Base-by-base conservation (phyloP, 176 grass and related monocot genomes). In the Poa annua region DNA sequence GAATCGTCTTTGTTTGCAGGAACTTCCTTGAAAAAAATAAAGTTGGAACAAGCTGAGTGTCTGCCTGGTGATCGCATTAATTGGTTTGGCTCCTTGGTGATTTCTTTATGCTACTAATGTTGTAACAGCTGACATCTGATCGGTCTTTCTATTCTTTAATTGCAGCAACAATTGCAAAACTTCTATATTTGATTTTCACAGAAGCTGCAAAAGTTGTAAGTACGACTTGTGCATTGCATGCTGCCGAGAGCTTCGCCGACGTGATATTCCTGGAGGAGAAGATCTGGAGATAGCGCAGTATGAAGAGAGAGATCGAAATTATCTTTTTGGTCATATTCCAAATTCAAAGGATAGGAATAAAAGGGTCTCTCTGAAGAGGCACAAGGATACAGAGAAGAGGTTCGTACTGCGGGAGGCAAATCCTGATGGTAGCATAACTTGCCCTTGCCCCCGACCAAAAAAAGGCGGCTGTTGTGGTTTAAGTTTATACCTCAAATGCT, bases 101-200 rank as follows among this genome's bases (percentile, higher is more conserved):
- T 60, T 60, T 25, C 22, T 60, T 60, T 13, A 1, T 47, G n/a
- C 16, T 7, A 66, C 64, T 48, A 78, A 66, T 91, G 24, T 45
- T 34, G 50, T 74, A 5, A 29, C 45, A 65, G n/a, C 74, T 49
- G 32, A 6, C 57, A 78, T 57, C 56, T 89, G 56, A 84, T 64
- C 6, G 44, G 14, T 77, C 26, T 34, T 60, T 60, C 24, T 59
- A 59, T 77, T 83, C 35, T 44, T 72, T 14, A 25, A 47, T 44
- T 72, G 69, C 88, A 93, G 95, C 75, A 65, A 91, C 74, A 86
- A 59, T 4, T 94, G 95, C 67, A 94, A 22, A 84, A 97, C 95
- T 59, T 97, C 92, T 39, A 94, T 98, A 55, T 82, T 89, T 78
- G 90, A 98, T 85, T 88, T 89, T 47, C 95, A 98, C 72, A 87